A percentile compares a stretch with the other conserved stretches of the same genome.
Evolutionary conservation across 139 green algal species (phyloP).

Genomic region (Chlorella ohadii): DNA sequence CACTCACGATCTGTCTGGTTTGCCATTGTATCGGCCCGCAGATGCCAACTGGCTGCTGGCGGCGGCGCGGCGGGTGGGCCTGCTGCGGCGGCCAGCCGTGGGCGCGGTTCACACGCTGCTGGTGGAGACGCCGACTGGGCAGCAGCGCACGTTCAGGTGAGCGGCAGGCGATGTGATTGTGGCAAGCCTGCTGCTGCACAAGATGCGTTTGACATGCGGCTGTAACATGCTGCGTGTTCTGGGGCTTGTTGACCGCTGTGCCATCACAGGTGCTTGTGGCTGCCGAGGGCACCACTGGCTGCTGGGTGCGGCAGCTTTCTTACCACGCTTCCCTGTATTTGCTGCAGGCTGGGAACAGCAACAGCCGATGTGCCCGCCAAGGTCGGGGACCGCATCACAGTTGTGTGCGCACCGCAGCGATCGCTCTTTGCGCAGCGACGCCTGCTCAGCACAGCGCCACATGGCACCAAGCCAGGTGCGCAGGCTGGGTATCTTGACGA

Average conservation of each 20-base stretch:
- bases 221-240: too few species aligned
- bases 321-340: too few species aligned
- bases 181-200: too few species aligned
- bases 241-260: too few species aligned
- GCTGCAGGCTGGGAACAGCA: constrained; percentile 70
- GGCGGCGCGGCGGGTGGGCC: constrained; percentile 53
- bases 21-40: not conserved
- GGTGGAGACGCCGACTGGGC: constrained; percentile 73
- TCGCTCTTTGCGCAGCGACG: constrained; percentile 32
- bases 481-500: too few species aligned
- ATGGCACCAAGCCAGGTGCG: constrained; percentile 68
- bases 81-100: constrained; percentile 49
- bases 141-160: constrained; percentile 78
- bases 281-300: too few species aligned
- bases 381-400: constrained; percentile 76
- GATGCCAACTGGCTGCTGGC: constrained; percentile 56
- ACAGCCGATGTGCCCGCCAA: constrained; percentile 83
- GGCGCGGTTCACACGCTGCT: constrained; percentile 85
- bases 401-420: constrained; percentile 73
- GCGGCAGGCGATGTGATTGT: not conserved
- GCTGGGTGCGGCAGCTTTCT: too few species aligned
- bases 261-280: too few species aligned
- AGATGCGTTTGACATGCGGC: too few species aligned
- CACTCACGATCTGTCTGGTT: too few species aligned
- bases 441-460: constrained; percentile 65